phyloP scores from a whole-genome alignment of 306 rosid species.

The Medicago ruthenica region DNA sequence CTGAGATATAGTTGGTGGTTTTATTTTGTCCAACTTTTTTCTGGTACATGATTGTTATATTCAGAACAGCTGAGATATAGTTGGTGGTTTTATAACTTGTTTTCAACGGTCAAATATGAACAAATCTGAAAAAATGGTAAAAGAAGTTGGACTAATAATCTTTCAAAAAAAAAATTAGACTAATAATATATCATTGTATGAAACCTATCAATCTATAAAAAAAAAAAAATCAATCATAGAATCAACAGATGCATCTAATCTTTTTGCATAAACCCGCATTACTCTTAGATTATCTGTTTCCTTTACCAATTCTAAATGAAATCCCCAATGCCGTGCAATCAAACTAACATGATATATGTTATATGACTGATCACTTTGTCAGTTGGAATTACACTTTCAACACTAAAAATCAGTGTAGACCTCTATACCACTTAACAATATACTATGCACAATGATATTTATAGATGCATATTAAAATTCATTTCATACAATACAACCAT shows the following conservation, averaged over 20 bases:
- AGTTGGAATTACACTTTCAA: slow-evolving; percentile 16
- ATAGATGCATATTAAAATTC: slow-evolving; percentile 13
- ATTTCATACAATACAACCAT: slow-evolving; percentile 29
- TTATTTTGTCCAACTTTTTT: neutral
- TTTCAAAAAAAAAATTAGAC: too few relatives aligned
- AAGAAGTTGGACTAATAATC: neutral
- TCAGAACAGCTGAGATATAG: slow-evolving; percentile 1
- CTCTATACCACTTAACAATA: slow-evolving; percentile 19
- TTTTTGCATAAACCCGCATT: slow-evolving; percentile 29
- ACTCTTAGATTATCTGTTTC: neutral
- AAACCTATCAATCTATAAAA: neutral
- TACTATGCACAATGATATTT: slow-evolving; percentile 31
- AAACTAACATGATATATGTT: slow-evolving; percentile 22
- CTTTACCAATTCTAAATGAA: slow-evolving; percentile 13
- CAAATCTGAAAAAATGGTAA: slow-evolving; percentile 3
- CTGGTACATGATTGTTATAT: neutral
- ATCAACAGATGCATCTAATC: slow-evolving; percentile 31
- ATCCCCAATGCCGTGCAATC: slow-evolving; percentile 21
- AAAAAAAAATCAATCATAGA: neutral
- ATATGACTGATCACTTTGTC: slow-evolving; percentile 25
- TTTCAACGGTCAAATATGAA: slow-evolving; percentile 15
- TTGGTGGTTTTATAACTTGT: neutral
- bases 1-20: too few relatives aligned
- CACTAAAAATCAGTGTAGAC: slow-evolving; percentile 7
- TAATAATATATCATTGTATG: neutral